Conservation (phyloP, 2,329 filamentous ascomycete genomes). For the Beauveria brongniartii region DNA sequence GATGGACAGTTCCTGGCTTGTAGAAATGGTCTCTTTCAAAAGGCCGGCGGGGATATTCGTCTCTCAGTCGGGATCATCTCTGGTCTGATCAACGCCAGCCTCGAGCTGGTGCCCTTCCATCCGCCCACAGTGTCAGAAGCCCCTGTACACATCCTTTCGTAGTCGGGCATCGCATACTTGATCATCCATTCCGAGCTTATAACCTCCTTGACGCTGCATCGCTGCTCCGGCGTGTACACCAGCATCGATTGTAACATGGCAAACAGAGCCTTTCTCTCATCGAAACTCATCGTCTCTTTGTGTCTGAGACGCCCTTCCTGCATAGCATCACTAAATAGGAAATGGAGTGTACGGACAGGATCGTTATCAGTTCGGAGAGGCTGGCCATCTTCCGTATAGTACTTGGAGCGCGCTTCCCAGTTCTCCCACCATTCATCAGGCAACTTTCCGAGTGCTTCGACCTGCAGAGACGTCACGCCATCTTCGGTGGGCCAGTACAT, state of each 20-base stretch:
- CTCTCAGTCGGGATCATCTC: too few relatives aligned
- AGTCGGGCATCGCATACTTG: constrained; percentile 19
- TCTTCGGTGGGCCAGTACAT: constrained; percentile 12
- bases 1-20: too few relatives aligned
- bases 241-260: constrained; percentile 25
- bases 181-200: constrained; percentile 26
- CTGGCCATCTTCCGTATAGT: neutral
- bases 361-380: neutral
- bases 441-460: constrained; percentile 16
- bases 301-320: constrained; percentile 16
- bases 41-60: too few relatives aligned
- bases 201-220: constrained; percentile 21
- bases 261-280: constrained; percentile 17
- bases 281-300: constrained; percentile 13
- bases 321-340: constrained; percentile 20
- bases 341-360: constrained; percentile 9
- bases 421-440: constrained; percentile 9
- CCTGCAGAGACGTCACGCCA: constrained; percentile 16
- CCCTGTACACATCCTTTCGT: constrained; percentile 13
- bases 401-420: constrained; percentile 3
- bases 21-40: too few relatives aligned
- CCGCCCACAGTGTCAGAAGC: too few relatives aligned
- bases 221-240: constrained; percentile 20
- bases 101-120: too few relatives aligned
- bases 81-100: too few relatives aligned